Percentiles rank a stretch among this genome's conserved stretches.
phyloP scores from a whole-genome alignment of 768 basidiomycete genomes.

The Leucosporidium creatinivorum region DNA sequence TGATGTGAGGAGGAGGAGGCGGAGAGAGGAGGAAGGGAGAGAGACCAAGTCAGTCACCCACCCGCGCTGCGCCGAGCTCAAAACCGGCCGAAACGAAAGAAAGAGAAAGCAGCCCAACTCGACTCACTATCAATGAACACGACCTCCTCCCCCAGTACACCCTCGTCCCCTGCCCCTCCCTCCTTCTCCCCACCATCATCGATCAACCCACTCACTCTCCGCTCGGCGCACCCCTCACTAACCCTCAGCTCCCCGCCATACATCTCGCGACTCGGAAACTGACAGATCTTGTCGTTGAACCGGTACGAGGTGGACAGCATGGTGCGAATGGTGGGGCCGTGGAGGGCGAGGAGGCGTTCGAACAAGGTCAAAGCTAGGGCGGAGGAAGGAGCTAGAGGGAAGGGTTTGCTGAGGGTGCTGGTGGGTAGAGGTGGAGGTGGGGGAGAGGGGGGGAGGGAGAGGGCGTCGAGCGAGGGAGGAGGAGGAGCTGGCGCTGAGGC shows the following conservation, averaged over 20 bases:
- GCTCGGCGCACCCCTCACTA: slow-evolving; percentile 1
- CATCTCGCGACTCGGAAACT: slow-evolving; percentile 28
- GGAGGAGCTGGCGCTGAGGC: too few species aligned
- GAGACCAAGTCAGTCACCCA: too few species aligned
- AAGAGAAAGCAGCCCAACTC: too few species aligned
- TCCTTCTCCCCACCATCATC: slow-evolving; percentile 30
- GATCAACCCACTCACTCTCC: slow-evolving; percentile 46
- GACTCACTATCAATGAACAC: slow-evolving; percentile 76
- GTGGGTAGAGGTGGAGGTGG: too few species aligned
- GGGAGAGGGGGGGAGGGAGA: too few species aligned
- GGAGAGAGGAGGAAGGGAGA: too few species aligned
- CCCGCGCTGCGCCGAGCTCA: too few species aligned
- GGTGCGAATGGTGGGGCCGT: slow-evolving; percentile 70
- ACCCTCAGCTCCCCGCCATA: slow-evolving; percentile 29
- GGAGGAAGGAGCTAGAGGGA: slow-evolving; percentile 50
- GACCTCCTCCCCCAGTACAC: slow-evolving; percentile 65
- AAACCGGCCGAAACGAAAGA: too few species aligned
- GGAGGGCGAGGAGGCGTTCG: slow-evolving; percentile 81
- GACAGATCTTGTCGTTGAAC: slow-evolving; percentile 38
- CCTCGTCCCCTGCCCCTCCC: slow-evolving; percentile 60
- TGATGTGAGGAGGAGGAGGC: too few species aligned
- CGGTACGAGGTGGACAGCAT: slow-evolving; percentile 71
- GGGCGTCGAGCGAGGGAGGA: too few species aligned
- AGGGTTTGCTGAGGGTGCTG: slow-evolving; percentile 17
- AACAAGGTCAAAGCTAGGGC: slow-evolving; percentile 85